Evolutionary conservation across 108 stramenopile genomes (phyloP).

Genomic region (Fistulifera pelliculosa): DNA sequence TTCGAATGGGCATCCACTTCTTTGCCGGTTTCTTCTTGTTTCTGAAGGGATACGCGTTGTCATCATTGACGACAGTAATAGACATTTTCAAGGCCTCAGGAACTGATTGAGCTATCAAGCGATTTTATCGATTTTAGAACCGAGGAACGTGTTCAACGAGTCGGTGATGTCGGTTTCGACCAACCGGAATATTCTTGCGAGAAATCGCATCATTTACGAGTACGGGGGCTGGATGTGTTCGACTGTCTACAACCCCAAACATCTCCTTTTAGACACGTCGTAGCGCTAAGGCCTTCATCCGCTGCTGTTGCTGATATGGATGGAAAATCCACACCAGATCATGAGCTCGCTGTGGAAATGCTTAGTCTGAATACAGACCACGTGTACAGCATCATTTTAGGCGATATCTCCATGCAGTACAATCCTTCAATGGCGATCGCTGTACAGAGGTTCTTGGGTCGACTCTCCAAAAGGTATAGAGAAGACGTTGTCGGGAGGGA

Average conservation of each 20-base stretch:
- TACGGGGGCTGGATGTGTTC: slow-evolving; percentile 26
- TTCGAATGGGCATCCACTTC: neutral
- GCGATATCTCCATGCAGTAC: slow-evolving; percentile 35
- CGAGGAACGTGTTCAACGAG: slow-evolving; percentile 10
- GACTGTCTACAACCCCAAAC: slow-evolving; percentile 41
- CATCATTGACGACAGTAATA: slow-evolving; percentile 52
- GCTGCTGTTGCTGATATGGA: too few species aligned
- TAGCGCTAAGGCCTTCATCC: neutral
- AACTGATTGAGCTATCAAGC: slow-evolving; percentile 28
- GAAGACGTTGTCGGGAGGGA: slow-evolving; percentile 1
- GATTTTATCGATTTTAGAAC: neutral
- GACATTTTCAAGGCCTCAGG: slow-evolving; percentile 58
- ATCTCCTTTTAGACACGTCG: slow-evolving; percentile 47
- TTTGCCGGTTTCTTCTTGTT: slow-evolving; percentile 10
- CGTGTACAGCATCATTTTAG: too few species aligned
- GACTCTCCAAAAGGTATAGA: slow-evolving; percentile 37
- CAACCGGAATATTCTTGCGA: too few species aligned
- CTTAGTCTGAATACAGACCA: neutral
- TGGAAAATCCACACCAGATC: too few species aligned
- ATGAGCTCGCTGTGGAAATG: neutral
- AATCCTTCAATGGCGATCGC: slow-evolving; percentile 74
- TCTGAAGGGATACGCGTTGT: slow-evolving; percentile 41
- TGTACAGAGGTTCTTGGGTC: slow-evolving; percentile 57
- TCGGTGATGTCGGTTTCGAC: too few species aligned
- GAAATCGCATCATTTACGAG: slow-evolving; percentile 3